phyloP scores from a whole-genome alignment of 129 eudicot species.

The Silybum marianum region DNA sequence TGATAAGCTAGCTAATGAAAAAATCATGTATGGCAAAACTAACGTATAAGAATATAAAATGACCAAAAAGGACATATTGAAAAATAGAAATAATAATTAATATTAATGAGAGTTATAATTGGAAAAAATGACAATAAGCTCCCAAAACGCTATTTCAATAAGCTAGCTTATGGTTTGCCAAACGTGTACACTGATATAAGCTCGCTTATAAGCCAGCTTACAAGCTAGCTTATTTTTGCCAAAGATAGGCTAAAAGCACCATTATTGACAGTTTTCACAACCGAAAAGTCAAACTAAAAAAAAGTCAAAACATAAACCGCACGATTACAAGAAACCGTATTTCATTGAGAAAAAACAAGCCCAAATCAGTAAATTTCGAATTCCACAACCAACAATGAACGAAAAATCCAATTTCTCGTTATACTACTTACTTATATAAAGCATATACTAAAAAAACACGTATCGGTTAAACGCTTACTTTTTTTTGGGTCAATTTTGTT shows the following conservation, averaged over 20 bases:
- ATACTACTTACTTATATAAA: conserved; percentile 17
- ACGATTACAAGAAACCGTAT: conserved; percentile 20
- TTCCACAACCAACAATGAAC: conserved; percentile 2
- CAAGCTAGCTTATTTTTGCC: no score
- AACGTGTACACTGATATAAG: no score
- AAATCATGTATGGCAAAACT: no score
- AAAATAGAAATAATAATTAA: no score
- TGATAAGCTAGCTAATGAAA: no score
- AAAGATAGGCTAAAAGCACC: neutral
- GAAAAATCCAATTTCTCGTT: conserved; percentile 16
- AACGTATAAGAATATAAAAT: no score
- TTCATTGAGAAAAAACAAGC: conserved; percentile 16
- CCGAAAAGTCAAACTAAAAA: conserved; percentile 20
- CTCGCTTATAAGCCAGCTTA: no score
- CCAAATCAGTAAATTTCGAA: conserved; percentile 19
- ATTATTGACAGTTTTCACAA: neutral
- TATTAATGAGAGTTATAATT: no score
- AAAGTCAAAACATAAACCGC: conserved; percentile 14
- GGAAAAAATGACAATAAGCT: no score
- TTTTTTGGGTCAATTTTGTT: conserved; percentile 37
- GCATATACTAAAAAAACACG: conserved; percentile 25
- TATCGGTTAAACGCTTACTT: conserved; percentile 41
- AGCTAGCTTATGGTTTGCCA: no score
- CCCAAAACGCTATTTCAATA: no score
- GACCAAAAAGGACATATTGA: no score